Evolutionary conservation across 768 basidiomycete genomes (phyloP), one percentile per base, ranked within the genome.

Genomic region (Coprinopsis sp.): DNA sequence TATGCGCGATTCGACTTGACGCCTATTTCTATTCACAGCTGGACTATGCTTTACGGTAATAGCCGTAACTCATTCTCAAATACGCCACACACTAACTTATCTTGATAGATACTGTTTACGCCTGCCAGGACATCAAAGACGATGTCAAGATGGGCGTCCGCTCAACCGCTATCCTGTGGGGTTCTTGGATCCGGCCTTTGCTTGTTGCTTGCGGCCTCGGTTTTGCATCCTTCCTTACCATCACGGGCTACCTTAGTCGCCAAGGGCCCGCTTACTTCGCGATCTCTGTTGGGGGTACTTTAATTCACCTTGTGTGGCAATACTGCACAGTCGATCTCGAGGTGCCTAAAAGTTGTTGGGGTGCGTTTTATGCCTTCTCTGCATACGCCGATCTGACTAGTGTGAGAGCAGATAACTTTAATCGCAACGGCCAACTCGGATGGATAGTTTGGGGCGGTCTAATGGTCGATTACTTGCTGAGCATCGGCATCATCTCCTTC

Each of bases 61-160:
- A 36, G 14, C 23, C n/a, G n/a, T 18, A 6, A 14, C 5, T 27
- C 22, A 4, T 33, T 33, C 13, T 7, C 14, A 16, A n/a, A 22
- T 21, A 40, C 29, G 7, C 21, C 13, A 4, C 33, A 22, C 13
- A 33, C 45, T 31, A 5, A 30, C 39, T 2, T n/a, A 11, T 21
- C 16, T 42, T 48, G 13, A 25, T 33, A 62, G 74, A 87, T 60
- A 83, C 83, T 6, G 81, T 85, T 50, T 90, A 91, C 58, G 87
- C 84, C 14, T 87, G 84, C 59, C 78, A 88, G 68, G 88, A 91
- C 62, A 81, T 83, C 46, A 63, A 72, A 46, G 88, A 89, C 65
- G 87, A 90, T 61, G 62, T 81, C 31, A 73, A 77, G 41, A 80
- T 78, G 46, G 84, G 83, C n/a, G 79, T 89, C 31, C 78, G 81